Evolutionary conservation across 352 stramenopile species (phyloP), one percentile per base, ranked within the genome.

Genomic region (Phytopythium aichiense): DNA sequence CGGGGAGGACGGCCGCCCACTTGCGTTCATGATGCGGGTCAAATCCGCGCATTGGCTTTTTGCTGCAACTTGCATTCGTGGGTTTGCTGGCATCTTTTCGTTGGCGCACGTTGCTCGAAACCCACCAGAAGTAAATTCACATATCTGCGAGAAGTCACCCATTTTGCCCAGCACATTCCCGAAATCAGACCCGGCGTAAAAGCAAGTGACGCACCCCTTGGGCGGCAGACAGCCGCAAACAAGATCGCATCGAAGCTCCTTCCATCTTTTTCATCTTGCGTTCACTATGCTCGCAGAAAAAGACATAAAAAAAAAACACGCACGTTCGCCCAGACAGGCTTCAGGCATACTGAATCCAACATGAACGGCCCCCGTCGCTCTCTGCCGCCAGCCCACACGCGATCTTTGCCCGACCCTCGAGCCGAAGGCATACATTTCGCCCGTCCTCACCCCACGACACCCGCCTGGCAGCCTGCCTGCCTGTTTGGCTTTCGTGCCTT

Each of bases 171-270:
- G 42, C 42, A 15, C 20, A 28, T 49, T 49, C 22, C 9, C n/a
- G 11, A 51, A 51, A 51, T 31, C 45, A 51, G 22, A 20, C n/a
- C 42, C 42, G 42, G 6, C 42, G 42, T 28, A 49, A 7, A 51
- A 40, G 12, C 13, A 15, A 40, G 35, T 40, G 35, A 31, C 23
- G 46, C 9, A 52, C 46, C n/a, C 22, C 45, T 51, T 51, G 42
- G 42, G 20, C 23, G 42, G 8, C 42, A 49, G 42, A 46, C 40
- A 46, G 40, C n/a, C 42, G 16, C n/a, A 2, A 7, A 16, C 25
- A 54, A 54, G 48, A 54, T 54, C 48, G 31, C 45, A n/a, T n/a
- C n/a, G n/a, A n/a, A n/a, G n/a, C n/a, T 28, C 46, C 25, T 54
- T 37, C 48, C 48, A 54, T 54, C 6, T 25, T 38, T 35, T 35